These are phyloP conservation scores for Radiomyces spectabilis DNA, from an alignment of 192 early-diverging fungal genomes.

Conservation along the genomic window DNA sequence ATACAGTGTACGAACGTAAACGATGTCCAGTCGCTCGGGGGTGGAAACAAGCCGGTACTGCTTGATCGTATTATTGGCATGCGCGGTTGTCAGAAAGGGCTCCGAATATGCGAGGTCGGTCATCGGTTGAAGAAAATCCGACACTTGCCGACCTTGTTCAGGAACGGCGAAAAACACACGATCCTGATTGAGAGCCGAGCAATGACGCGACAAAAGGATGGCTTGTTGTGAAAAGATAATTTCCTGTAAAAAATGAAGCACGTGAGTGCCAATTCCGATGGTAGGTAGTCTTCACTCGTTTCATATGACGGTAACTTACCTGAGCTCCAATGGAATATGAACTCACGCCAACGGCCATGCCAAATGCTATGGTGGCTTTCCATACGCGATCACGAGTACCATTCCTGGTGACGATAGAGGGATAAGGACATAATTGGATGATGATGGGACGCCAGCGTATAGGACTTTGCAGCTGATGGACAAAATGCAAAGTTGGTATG, in stretches of 20 bases:
- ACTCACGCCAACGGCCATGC: conserved; percentile 13
- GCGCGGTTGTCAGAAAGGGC: conserved; percentile 38
- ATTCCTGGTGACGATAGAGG: not conserved
- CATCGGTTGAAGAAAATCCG: too few species aligned
- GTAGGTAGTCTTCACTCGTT: not conserved
- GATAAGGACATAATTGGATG: conserved; percentile 6
- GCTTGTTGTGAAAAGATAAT: conserved; percentile 3
- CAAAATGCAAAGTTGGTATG: not conserved
- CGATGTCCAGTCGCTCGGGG: conserved; percentile 5
- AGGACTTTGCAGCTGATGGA: conserved; percentile 24
- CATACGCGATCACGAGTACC: not conserved
- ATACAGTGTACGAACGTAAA: conserved; percentile 33
- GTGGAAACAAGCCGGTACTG: conserved; percentile 25
- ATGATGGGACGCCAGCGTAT: conserved; percentile 21
- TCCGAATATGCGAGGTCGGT: conserved; percentile 23
- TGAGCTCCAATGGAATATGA: conserved; percentile 27
- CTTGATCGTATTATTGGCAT: conserved; percentile 40
- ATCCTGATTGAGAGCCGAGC: conserved; percentile 2
- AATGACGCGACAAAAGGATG: conserved; percentile 9
- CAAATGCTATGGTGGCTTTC: conserved; percentile 18
- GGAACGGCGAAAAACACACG: not conserved
- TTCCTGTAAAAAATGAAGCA: not conserved
- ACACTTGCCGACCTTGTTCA: not conserved
- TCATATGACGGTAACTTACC: not conserved
- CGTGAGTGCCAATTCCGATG: not conserved